Percentiles rank a stretch among this genome's conserved stretches.
These are phyloP conservation scores for Podospora didyma DNA, from an alignment of 495 filamentous ascomycete species.

Conservation along the genomic window DNA sequence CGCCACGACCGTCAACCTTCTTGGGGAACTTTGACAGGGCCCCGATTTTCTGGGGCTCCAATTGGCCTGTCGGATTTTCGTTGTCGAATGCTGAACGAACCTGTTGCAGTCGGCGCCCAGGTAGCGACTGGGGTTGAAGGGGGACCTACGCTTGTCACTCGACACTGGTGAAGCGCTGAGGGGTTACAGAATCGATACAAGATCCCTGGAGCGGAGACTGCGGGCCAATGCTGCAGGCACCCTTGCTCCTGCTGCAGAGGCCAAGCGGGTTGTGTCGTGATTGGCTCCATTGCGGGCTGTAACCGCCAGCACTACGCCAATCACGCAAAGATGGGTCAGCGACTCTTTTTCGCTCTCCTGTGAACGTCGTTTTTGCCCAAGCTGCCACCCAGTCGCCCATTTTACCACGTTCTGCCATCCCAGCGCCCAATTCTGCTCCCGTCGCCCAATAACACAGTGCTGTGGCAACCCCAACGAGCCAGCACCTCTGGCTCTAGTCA, in stretches of 20 bases:
- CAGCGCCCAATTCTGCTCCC: not conserved
- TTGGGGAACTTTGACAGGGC: not conserved
- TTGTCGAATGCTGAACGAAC: not conserved
- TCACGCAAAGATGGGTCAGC: conserved; percentile 29
- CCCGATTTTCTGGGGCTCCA: not conserved
- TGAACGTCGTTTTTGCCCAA: conserved; percentile 6
- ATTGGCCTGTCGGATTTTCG: not conserved
- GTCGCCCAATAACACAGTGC: not conserved
- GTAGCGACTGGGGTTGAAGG: not conserved
- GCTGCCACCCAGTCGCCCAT: conserved; percentile 1
- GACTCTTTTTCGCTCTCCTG: conserved; percentile 18
- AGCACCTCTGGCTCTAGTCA: too few relatives aligned
- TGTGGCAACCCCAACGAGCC: too few relatives aligned
- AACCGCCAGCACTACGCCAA: conserved; percentile 41
- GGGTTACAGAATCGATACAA: conserved; percentile 26
- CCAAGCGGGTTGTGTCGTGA: conserved; percentile 20
- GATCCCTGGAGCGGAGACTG: conserved; percentile 7
- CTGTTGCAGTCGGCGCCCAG: not conserved
- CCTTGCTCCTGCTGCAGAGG: conserved; percentile 20
- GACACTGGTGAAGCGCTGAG: conserved; percentile 26
- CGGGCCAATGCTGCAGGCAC: not conserved
- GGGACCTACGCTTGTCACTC: conserved; percentile 19
- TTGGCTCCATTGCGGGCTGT: conserved; percentile 32
- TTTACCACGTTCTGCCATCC: not conserved
- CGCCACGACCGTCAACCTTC: not conserved